Base-by-base conservation (phyloP, 345 rosid species). In the Ceriops zippeliana region DNA sequence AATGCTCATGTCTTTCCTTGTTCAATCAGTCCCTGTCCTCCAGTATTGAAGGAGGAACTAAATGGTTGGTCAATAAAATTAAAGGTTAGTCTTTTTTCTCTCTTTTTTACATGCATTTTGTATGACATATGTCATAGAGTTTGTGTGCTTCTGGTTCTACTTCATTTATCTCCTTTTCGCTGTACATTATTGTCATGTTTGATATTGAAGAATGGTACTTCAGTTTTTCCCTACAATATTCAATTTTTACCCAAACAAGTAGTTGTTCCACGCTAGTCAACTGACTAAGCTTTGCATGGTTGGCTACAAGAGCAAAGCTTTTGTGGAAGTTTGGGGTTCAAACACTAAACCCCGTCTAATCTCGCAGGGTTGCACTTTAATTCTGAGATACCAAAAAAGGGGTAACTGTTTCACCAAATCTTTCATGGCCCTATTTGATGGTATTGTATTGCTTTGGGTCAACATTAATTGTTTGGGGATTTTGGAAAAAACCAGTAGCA, bases 1-100 rank as follows among this genome's bases (percentile, higher is more conserved):
- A 20, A 21, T 27, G 19, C 62, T 77, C n/a, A 65, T 46, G 15
- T 58, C 2, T 65, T 71, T 52, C 22, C 52, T 28, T 42, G 27
- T 35, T 5, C 58, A 17, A 67, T 63, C 80, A 92, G 98, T 92
- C 98, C 26, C 17, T 92, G 75, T 85, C 90, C 10, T 85, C 71
- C 79, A 90, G 96, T 78, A 87, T 90, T 71, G 90, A 85, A 86
- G 96, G 93, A 75, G 96, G 98, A 75, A 78, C 97, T 52, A 95
- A 86, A 73, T 91, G 96, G 96, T 61, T 91, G 79, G 99, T 95
- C 67, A 91, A 89, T 84, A 95, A 90, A 79, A 34, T 95, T 61
- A 95, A 91, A 95, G 99, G 99, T 89, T 65, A 21, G 80, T 63
- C 49, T 13, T 17, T 42, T 42, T 49, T 69, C 32, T 31, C 20